Evolutionary conservation across 768 basidiomycete species (phyloP).

Genomic region (Lepiota brunneoincarnata): DNA sequence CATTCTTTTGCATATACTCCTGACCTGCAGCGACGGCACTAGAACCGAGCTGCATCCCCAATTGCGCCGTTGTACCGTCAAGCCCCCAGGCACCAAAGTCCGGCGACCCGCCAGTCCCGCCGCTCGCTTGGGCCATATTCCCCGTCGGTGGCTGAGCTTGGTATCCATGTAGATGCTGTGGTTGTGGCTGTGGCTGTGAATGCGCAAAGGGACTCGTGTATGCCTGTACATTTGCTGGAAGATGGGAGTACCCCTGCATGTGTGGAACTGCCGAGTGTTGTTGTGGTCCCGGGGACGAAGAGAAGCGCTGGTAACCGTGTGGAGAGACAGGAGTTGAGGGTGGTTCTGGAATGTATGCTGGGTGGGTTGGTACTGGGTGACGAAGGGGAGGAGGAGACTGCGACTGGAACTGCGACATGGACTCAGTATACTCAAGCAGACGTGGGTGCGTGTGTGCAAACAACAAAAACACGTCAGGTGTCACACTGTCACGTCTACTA

Average conservation of each 20-base stretch:
- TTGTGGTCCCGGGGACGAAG: conserved; percentile 52
- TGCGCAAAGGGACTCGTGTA: conserved; percentile 52
- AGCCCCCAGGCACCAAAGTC: conserved; percentile 80
- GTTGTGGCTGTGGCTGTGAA: conserved; percentile 31
- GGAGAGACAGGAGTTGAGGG: conserved; percentile 75
- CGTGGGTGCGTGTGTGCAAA: no score
- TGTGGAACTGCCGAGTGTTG: conserved; percentile 22
- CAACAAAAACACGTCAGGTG: no score
- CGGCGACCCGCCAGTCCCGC: conserved; percentile 17
- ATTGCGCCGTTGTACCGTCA: conserved; percentile 90
- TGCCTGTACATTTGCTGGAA: conserved; percentile 38
- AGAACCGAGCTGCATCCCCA: conserved; percentile 94
- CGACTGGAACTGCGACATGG: no score
- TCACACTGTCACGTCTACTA: no score
- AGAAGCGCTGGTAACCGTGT: conserved; percentile 71
- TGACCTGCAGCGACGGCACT: conserved; percentile 92
- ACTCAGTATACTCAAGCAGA: no score
- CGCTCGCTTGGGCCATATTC: conserved; percentile 12
- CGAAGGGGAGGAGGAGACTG: conserved; percentile 75
- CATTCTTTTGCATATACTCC: conserved; percentile 94
- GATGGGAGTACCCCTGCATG: conserved; percentile 15
- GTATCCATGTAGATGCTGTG: conserved; percentile 16
- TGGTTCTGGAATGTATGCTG: conserved; percentile 80
- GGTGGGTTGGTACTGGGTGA: conserved; percentile 87
- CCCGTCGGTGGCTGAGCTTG: background rate